Percentiles rank a stretch among this genome's conserved stretches.
Evolutionary conservation across 345 rosid genomes (phyloP).

Genomic region (Angophora floribunda): DNA sequence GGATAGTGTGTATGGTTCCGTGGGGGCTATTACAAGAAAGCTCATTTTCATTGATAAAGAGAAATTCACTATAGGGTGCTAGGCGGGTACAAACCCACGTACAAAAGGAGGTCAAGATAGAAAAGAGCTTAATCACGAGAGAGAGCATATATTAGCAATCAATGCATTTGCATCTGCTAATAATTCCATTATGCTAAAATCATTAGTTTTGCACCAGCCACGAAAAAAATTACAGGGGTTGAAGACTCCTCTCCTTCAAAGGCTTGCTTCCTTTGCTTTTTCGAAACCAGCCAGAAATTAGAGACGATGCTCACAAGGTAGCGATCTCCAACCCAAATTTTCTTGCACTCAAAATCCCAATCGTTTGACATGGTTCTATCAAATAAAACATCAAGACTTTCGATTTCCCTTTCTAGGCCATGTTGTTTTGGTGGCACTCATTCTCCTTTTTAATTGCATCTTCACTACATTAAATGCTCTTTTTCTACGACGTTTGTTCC

Average conservation of each 20-base stretch:
- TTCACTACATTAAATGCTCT: neutral
- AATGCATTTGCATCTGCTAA: neutral
- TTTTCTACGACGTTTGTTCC: neutral
- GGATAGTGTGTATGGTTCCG: neutral
- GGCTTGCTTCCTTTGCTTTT: neutral
- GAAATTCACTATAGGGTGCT: neutral
- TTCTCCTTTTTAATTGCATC: neutral
- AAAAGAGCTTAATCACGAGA: neutral
- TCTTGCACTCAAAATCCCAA: fast-evolving
- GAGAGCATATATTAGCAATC: neutral
- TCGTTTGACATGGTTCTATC: neutral
- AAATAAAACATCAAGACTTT: neutral
- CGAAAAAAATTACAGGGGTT: neutral
- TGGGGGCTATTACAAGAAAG: neutral
- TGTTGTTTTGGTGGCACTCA: neutral
- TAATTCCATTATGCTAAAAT: neutral
- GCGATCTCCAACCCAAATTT: neutral
- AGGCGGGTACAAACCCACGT: neutral
- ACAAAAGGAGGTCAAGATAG: neutral
- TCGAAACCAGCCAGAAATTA: neutral
- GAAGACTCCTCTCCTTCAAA: neutral
- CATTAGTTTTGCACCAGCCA: neutral
- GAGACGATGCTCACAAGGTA: neutral
- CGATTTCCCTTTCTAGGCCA: neutral
- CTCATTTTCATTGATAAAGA: neutral